phyloP scores from a whole-genome alignment of 2,329 filamentous ascomycete genomes.

The Aureobasidium sp. region DNA sequence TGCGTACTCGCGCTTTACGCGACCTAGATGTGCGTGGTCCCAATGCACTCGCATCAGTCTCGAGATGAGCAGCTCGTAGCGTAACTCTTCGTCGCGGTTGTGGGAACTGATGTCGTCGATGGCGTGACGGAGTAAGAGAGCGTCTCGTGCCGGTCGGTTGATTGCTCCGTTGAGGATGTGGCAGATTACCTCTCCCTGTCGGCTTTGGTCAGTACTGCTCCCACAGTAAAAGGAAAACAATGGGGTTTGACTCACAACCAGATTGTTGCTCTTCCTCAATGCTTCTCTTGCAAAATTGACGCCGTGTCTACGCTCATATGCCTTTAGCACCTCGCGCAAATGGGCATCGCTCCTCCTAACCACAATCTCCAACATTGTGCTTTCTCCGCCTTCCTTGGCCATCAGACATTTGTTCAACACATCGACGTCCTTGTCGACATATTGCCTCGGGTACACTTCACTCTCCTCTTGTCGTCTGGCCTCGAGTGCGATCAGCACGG shows the following conservation, averaged over 20 bases:
- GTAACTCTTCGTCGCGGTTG: slow-evolving; percentile 44
- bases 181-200: slow-evolving; percentile 82
- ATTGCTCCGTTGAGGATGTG: slow-evolving; percentile 96
- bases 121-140: slow-evolving; percentile 83
- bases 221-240: neutral
- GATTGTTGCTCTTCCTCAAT: slow-evolving; percentile 79
- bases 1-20: slow-evolving; percentile 72
- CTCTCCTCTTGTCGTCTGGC: slow-evolving; percentile 76
- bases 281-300: slow-evolving; percentile 85
- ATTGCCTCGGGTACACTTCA: slow-evolving; percentile 54
- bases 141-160: slow-evolving; percentile 89
- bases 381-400: slow-evolving; percentile 73
- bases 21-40: slow-evolving; percentile 75
- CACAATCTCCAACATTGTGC: slow-evolving; percentile 77
- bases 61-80: slow-evolving; percentile 81
- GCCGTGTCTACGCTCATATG: slow-evolving; percentile 66
- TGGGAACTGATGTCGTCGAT: slow-evolving; percentile 49
- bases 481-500: slow-evolving; percentile 76
- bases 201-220: neutral
- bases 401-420: slow-evolving; percentile 63
- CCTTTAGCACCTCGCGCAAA: slow-evolving; percentile 67
- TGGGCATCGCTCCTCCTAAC: slow-evolving; percentile 74
- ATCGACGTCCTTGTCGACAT: slow-evolving; percentile 57
- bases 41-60: slow-evolving; percentile 86
- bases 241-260: slow-evolving; percentile 63